Evolutionary conservation across 169 alveolate genomes (phyloP), one percentile per base, ranked within the genome.

Genomic region (Plasmodium relictum): DNA sequence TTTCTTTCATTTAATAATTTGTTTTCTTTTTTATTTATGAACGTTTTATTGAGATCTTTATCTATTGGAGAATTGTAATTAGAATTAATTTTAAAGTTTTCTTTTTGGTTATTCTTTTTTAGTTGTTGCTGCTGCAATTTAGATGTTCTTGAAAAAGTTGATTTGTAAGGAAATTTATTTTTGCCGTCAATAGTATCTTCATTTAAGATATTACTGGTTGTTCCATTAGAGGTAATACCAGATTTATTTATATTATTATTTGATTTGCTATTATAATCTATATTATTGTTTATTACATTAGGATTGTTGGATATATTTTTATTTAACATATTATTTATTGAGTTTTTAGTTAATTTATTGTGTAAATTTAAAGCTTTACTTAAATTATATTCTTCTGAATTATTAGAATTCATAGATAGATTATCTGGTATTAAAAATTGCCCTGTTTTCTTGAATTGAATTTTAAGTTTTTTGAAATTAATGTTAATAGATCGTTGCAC

Each of bases 381-480:
- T 37, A 83, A 39, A 50, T 61, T 59, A 37, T 18, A 14, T 14
- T 9, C 24, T 20, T n/a, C 39, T 22, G 37, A n/a, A 39, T 56
- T 70, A 14, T 70, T 70, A 7, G 41, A 20, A 37, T 37, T 58
- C 41, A 56, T 20, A 7, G 91, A 83, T 50, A 83, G 18, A 58
- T 83, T 66, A 31, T 83, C 91, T 7, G 91, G 91, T 69, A 83
- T 70, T 61, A 83, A 83, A 59, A 69, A 83, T 26, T 83, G 91
- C 14, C 91, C 91, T 10, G 91, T 83, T 69, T 83, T 83, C 54
- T 83, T 83, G 69, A 83, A 83, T 37, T 83, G 91, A 2, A 83
- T 83, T 83, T 83, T 83, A 68, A 83, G 54, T 48, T 83, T 83
- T 48, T 72, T 83, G 68, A 42, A 83, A 83, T 83, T 83, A 37